Conservation (phyloP, 768 basidiomycete species). For the Podaxis pistillaris region DNA sequence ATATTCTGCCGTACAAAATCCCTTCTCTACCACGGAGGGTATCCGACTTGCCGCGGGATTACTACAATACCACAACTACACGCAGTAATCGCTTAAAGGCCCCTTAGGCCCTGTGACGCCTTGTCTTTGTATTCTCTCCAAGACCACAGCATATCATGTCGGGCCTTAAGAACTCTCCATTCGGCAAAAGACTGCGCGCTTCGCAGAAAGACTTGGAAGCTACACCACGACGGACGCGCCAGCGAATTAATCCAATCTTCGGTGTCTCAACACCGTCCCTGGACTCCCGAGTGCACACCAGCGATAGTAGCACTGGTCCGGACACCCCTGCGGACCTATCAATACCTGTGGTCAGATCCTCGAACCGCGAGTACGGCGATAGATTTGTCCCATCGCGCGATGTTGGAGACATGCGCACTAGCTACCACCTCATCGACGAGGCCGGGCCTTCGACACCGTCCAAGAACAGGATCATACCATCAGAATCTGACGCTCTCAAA, state of each 20-base stretch:
- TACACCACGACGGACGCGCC: constrained; percentile 25
- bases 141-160: constrained; percentile 44
- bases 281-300: constrained; percentile 52
- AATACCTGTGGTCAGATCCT: not conserved
- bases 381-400: constrained; percentile 73
- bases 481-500: constrained; percentile 75
- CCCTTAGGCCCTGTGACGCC: not conserved
- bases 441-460: constrained; percentile 55
- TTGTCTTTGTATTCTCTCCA: not conserved
- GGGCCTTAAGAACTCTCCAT: constrained; percentile 80
- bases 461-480: constrained; percentile 62
- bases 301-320: constrained; percentile 51
- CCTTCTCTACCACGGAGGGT: not conserved
- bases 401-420: constrained; percentile 60
- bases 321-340: constrained; percentile 35
- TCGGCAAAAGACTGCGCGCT: constrained; percentile 79
- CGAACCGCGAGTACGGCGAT: constrained; percentile 47
- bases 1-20: not conserved
- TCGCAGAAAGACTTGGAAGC: constrained; percentile 63
- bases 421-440: constrained; percentile 64
- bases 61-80: not conserved
- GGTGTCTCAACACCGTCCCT: constrained; percentile 56
- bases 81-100: not conserved
- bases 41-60: not conserved
- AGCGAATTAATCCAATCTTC: constrained; percentile 44